Conservation (phyloP, 2,329 filamentous ascomycete genomes). For the Aspergillus puulaauensis region DNA sequence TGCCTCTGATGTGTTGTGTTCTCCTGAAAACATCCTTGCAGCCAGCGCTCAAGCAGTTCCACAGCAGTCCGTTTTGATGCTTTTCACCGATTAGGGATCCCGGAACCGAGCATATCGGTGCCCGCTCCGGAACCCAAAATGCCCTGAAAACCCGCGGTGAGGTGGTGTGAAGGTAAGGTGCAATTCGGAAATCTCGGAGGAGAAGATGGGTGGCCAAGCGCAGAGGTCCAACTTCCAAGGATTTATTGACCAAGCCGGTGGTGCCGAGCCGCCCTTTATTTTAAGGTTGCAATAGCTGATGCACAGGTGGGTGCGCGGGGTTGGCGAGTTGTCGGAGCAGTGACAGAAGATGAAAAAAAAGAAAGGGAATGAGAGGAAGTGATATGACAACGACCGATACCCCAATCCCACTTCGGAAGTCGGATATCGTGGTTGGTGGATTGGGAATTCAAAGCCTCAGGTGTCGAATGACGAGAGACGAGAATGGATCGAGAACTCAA, state of each 20-base stretch:
- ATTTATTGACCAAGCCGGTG: conserved; percentile 22
- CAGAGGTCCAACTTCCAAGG: conserved; percentile 1
- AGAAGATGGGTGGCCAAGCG: not conserved
- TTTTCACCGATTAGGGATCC: conserved; percentile 40
- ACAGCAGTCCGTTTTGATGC: conserved; percentile 33
- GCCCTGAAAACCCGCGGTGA: conserved; percentile 16
- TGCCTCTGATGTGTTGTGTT: conserved; percentile 38
- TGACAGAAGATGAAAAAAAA: conserved; percentile 24
- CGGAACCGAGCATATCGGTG: conserved; percentile 42
- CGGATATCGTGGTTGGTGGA: conserved; percentile 1
- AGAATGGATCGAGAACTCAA: not conserved
- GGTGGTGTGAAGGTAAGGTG: conserved; percentile 4
- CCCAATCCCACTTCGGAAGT: conserved; percentile 21
- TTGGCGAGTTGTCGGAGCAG: conserved; percentile 26
- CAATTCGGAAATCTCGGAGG: conserved; percentile 1
- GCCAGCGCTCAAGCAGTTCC: conserved; percentile 35
- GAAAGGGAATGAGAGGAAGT: conserved; percentile 9
- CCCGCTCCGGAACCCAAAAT: conserved; percentile 41
- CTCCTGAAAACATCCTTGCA: conserved; percentile 47
- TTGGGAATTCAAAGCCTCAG: conserved; percentile 8
- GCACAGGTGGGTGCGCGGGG: conserved; percentile 30
- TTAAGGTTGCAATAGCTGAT: conserved; percentile 29
- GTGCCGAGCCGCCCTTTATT: conserved; percentile 25
- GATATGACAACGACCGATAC: conserved; percentile 22
- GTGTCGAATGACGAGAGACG: conserved; percentile 9